A percentile compares a stretch with the other conserved stretches of the same genome.
Evolutionary conservation across 139 green algal genomes (phyloP).

Genomic region (Chlamydomonas sp.): DNA sequence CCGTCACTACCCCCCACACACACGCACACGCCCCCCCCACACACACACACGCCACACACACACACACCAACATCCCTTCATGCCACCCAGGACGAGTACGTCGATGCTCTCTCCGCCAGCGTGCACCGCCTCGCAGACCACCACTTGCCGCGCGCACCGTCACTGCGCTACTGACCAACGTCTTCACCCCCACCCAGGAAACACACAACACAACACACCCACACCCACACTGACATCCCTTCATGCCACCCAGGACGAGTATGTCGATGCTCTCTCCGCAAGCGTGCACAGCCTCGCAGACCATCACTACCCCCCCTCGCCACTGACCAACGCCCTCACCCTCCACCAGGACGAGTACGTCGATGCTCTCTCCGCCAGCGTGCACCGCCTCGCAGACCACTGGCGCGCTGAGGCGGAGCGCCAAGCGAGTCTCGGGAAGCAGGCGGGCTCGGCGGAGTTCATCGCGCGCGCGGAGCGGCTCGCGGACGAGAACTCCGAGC

Average conservation of each 20-base stretch:
- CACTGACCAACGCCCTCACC: not conserved
- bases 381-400: constrained; percentile 6
- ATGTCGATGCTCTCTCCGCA: no score
- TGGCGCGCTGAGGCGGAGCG: constrained; percentile 3
- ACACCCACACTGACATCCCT: no score
- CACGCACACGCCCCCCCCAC: not conserved
- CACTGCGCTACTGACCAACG: no score
- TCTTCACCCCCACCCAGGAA: not conserved
- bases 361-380: not conserved
- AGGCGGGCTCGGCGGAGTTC: constrained; percentile 10
- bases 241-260: no score
- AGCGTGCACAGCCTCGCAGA: no score
- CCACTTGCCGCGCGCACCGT: not conserved
- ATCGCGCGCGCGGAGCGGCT: not conserved
- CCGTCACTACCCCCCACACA: no score
- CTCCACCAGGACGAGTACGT: constrained; percentile 14
- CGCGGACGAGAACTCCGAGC: not conserved
- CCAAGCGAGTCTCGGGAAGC: not conserved
- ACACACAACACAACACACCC: no score
- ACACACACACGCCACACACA: no score
- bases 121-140: constrained; percentile 6
- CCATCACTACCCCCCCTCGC: no score
- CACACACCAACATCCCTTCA: no score
- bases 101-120: not conserved
- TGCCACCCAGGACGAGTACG: constrained; percentile 17